phyloP scores from a whole-genome alignment of 2,329 filamentous ascomycete genomes.

The Fusarium bactridioides region DNA sequence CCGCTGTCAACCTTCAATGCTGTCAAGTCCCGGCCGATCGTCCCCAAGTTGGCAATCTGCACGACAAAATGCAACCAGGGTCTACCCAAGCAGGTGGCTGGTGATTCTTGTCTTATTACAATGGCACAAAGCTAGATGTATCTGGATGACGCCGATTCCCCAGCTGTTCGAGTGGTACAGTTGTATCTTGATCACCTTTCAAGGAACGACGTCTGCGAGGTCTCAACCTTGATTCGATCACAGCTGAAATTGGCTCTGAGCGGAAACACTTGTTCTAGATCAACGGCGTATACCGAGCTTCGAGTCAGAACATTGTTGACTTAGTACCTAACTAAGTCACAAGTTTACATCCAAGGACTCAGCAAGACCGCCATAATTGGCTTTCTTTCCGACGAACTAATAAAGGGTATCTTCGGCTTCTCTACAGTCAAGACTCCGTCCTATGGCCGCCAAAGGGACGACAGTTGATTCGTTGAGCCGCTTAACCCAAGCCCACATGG shows the following conservation, averaged over 20 bases:
- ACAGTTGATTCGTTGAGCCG: neutral
- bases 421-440: conserved; percentile 2
- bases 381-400: conserved; percentile 7
- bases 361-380: neutral
- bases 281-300: neutral
- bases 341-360: neutral
- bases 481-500: conserved; percentile 1
- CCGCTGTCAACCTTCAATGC: conserved; percentile 9
- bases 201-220: conserved; percentile 5
- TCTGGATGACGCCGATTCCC: conserved; percentile 14
- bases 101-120: neutral
- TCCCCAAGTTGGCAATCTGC: conserved; percentile 8
- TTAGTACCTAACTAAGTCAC: neutral
- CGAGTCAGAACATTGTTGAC: neutral
- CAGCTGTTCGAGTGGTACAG: neutral
- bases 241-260: neutral
- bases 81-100: neutral
- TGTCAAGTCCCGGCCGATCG: conserved; percentile 25
- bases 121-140: neutral
- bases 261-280: neutral
- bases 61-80: conserved; percentile 4
- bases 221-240: neutral
- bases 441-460: neutral
- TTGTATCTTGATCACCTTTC: neutral
- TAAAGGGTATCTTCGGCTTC: neutral